Evolutionary conservation across 2,329 filamentous ascomycete species (phyloP).

Genomic region (Neodidymelliopsis sp.): DNA sequence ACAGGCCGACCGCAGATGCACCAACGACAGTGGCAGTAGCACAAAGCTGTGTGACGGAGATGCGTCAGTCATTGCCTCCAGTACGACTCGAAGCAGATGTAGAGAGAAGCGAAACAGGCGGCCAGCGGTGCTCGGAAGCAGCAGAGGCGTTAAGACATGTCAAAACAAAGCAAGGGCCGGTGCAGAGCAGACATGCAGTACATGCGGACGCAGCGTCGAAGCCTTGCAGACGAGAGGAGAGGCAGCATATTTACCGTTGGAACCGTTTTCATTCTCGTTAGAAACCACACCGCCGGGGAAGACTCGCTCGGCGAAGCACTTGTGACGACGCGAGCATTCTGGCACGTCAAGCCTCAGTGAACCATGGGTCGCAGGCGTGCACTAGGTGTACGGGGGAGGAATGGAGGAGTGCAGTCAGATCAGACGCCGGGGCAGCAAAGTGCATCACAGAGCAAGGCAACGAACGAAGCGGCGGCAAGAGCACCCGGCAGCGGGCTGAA

Average conservation of each 20-base stretch:
- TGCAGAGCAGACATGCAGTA: slow-evolving; percentile 10
- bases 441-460: slow-evolving; percentile 35
- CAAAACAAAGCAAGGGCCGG: slow-evolving; percentile 43
- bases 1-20: slow-evolving; percentile 66
- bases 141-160: slow-evolving; percentile 32
- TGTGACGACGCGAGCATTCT: slow-evolving; percentile 52
- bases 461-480: slow-evolving; percentile 30
- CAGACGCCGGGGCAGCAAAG: slow-evolving; percentile 24
- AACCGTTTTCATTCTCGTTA: slow-evolving; percentile 57
- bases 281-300: slow-evolving; percentile 45
- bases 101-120: slow-evolving; percentile 35
- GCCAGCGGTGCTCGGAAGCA: slow-evolving; percentile 32
- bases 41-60: slow-evolving; percentile 61
- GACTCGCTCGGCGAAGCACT: slow-evolving; percentile 49
- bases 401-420: slow-evolving; percentile 33
- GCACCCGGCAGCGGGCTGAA: slow-evolving; percentile 37
- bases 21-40: slow-evolving; percentile 67
- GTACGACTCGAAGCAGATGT: slow-evolving; percentile 34
- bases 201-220: slow-evolving; percentile 15
- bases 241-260: slow-evolving; percentile 51
- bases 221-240: slow-evolving; percentile 26
- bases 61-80: slow-evolving; percentile 47
- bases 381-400: slow-evolving; percentile 26
- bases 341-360: slow-evolving; percentile 43
- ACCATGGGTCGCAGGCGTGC: slow-evolving; percentile 31